Base-by-base conservation (phyloP, 2,329 filamentous ascomycete genomes). In the Thielaviopsis populi region DNA sequence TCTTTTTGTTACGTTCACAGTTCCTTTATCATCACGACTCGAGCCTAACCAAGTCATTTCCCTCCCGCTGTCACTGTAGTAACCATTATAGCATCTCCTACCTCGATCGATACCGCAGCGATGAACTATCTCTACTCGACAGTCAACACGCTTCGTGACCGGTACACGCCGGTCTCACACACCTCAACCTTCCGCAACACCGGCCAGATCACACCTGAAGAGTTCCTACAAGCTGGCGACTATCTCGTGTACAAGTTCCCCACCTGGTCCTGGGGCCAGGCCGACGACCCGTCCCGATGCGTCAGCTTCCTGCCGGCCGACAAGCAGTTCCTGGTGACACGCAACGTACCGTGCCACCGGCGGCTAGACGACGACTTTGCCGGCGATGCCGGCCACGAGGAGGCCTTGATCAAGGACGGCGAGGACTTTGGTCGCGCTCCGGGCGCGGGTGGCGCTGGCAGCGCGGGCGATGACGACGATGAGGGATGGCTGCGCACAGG, bases 201-300 rank as follows among this genome's bases (percentile, higher is more conserved):
- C 3, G 94, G 94, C 68, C 89, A 97, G 77, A 94, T 99, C 75
- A 97, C 92, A 0, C 92, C 92, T 19, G 92, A 96, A 72, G 94
- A 99, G 80, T 99, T 99, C 75, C 81, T 96, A 61, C 87, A 88
- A 3, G 94, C 94, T 2, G 94, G 94, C 70, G 94, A 99, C 78
- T 99, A 97, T 74, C 85, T 99, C 43, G 91, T 96, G 71, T 96
- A 95, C 84, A 97, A 96, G 79, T 99, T 99, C 76, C 94, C 92
- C 8, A 95, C 92, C 65, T 99, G 94, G 94, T 88, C 89, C 60
- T 99, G 94, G 94, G 85, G 88, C 68, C 89, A 94, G 70, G 91
- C 92, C 69, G 88, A 92, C 63, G 84, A 85, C n/a, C 83, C 86
- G 1, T 81, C 83, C 67, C 89, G 90, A 73, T 87, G 91, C 68